phyloP scores from a whole-genome alignment of 2,329 filamentous ascomycete species.

The Lasiodiplodia hormozganensis region DNA sequence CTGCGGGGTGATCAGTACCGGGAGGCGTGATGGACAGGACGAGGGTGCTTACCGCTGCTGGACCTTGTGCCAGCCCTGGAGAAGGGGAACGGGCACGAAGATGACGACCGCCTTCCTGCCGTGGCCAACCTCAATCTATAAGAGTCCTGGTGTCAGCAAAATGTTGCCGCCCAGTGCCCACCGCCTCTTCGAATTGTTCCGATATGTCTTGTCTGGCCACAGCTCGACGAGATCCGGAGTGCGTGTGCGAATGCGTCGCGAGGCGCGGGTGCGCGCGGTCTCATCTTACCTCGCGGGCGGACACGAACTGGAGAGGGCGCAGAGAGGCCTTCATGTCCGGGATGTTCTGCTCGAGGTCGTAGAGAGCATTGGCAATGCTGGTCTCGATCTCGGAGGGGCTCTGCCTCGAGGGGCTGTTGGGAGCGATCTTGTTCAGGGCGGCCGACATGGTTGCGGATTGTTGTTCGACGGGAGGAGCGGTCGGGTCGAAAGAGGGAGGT shows the following conservation, averaged over 20 bases:
- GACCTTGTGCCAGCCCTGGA: slow-evolving; percentile 98
- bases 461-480: slow-evolving; percentile 27
- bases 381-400: slow-evolving; percentile 98
- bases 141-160: slow-evolving; percentile 63
- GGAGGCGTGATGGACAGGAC: slow-evolving; percentile 9
- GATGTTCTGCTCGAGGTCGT: slow-evolving; percentile 99
- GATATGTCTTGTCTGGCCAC: slow-evolving; percentile 27
- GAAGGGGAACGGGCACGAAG: slow-evolving; percentile 99
- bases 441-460: slow-evolving; percentile 49
- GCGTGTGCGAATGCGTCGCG: neutral
- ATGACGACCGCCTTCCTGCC: slow-evolving; percentile 99
- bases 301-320: slow-evolving; percentile 97
- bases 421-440: slow-evolving; percentile 96
- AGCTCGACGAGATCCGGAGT: slow-evolving; percentile 15
- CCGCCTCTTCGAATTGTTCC: slow-evolving; percentile 56
- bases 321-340: slow-evolving; percentile 95
- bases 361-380: slow-evolving; percentile 95
- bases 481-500: slow-evolving; percentile 12
- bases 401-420: slow-evolving; percentile 85
- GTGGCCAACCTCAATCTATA: slow-evolving; percentile 99
- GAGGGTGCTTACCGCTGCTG: slow-evolving; percentile 90
- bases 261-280: slow-evolving; percentile 23
- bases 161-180: slow-evolving; percentile 62
- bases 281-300: slow-evolving; percentile 95
- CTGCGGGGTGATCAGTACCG: slow-evolving; percentile 55